These are phyloP conservation scores for Pseudisothecium myosuroides DNA, from an alignment of 225 moss, liverwort and hornwort species.

Conservation along the genomic window DNA sequence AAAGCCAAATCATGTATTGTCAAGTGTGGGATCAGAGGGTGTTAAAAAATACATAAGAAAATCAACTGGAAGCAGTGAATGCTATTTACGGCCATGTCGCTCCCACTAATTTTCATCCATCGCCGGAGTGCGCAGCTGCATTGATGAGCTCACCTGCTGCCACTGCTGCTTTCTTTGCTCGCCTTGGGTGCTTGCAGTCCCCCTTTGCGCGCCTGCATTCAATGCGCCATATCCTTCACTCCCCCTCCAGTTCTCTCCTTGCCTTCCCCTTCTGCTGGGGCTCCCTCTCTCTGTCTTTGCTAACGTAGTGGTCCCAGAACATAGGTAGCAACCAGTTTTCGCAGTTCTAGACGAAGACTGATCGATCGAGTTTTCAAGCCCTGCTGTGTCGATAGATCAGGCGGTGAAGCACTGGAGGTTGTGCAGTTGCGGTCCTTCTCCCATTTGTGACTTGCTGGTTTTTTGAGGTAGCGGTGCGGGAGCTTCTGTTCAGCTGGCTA, in stretches of 20 bases:
- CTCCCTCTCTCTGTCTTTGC: too few relatives aligned
- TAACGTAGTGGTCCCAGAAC: too few relatives aligned
- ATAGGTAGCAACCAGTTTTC: neutral
- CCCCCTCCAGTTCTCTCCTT: neutral
- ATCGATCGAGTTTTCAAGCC: neutral
- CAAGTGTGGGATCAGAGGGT: neutral
- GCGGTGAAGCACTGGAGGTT: neutral
- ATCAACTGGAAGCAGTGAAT: neutral
- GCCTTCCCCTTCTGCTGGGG: neutral
- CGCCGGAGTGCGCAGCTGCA: neutral
- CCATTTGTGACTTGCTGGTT: neutral
- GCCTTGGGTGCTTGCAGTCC: neutral
- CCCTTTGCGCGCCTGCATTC: slow-evolving; percentile 23
- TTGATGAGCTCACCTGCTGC: slow-evolving; percentile 22
- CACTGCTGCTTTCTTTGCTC: slow-evolving; percentile 9
- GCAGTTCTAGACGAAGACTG: neutral
- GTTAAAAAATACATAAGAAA: neutral
- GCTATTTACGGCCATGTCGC: neutral
- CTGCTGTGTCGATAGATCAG: neutral
- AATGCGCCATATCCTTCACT: slow-evolving; percentile 34
- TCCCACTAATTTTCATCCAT: neutral
- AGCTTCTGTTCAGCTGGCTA: neutral
- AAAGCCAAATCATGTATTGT: neutral
- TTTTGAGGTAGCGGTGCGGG: neutral
- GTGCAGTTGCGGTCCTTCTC: neutral